Conservation (phyloP, 192 early-diverging fungal genomes). For the Radiomyces spectabilis region DNA sequence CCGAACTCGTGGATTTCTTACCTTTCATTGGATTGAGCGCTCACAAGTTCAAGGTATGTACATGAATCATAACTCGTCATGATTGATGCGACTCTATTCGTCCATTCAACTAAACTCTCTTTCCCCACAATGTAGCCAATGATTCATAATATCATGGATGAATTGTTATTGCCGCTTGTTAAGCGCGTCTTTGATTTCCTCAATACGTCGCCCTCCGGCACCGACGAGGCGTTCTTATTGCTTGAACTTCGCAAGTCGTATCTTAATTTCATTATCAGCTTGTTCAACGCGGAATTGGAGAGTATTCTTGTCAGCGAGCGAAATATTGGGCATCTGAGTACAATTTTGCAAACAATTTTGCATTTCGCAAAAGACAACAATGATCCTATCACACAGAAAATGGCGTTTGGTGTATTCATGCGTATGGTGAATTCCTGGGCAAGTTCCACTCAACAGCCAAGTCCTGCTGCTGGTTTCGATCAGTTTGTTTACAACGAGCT, state of each 20-base stretch:
- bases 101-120: no score
- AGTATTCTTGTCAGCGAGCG: slow-evolving; percentile 64
- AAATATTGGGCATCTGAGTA: slow-evolving; percentile 53
- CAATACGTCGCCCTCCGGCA: slow-evolving; percentile 76
- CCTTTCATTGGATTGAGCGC: slow-evolving; percentile 76
- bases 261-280: slow-evolving; percentile 64
- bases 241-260: slow-evolving; percentile 78
- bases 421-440: slow-evolving; percentile 66
- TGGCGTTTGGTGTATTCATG: slow-evolving; percentile 60
- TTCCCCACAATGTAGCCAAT: slow-evolving; percentile 32
- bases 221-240: slow-evolving; percentile 76
- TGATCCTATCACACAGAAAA: slow-evolving; percentile 55
- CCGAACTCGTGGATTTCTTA: slow-evolving; percentile 80
- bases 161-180: slow-evolving; percentile 72
- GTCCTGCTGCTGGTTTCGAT: slow-evolving; percentile 52
- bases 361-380: slow-evolving; percentile 53
- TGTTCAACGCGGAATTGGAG: slow-evolving; percentile 80
- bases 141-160: slow-evolving; percentile 61
- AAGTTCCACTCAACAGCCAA: slow-evolving; percentile 5
- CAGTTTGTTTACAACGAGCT: slow-evolving; percentile 73
- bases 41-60: slow-evolving; percentile 89
- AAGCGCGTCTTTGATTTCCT: slow-evolving; percentile 80
- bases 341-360: slow-evolving; percentile 60
- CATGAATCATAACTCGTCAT: no score
- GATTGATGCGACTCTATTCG: no score